Conservation (phyloP, 2,329 filamentous ascomycete species). For the Phaeosphaeria sp. region DNA sequence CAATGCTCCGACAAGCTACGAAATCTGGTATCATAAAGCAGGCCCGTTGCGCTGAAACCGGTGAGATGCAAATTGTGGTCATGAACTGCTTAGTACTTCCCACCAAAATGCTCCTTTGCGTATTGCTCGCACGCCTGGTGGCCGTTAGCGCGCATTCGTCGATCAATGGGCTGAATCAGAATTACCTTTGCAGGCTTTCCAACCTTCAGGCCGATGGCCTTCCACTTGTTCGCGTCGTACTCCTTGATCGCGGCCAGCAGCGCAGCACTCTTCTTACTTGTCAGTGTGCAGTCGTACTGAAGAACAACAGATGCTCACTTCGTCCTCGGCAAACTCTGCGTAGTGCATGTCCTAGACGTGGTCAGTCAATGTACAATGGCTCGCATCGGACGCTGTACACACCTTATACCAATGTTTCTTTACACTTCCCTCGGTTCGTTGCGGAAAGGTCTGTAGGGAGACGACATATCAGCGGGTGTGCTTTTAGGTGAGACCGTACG, state of each 20-base stretch:
- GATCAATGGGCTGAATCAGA: constrained; percentile 12
- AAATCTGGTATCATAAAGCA: constrained; percentile 49
- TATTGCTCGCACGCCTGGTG: constrained; percentile 84
- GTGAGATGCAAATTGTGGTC: constrained; percentile 48
- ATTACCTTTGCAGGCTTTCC: constrained; percentile 94
- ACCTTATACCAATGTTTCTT: constrained; percentile 99
- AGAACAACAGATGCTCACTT: constrained; percentile 63
- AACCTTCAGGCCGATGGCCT: constrained; percentile 93
- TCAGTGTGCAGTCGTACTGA: constrained; percentile 29
- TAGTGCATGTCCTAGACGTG: constrained; percentile 90
- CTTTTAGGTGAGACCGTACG: neutral
- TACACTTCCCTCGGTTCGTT: constrained; percentile 92
- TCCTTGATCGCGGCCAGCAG: constrained; percentile 95
- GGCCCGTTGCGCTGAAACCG: constrained; percentile 39
- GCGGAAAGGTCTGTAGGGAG: constrained; percentile 77
- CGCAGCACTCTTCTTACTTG: constrained; percentile 68
- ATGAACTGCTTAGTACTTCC: constrained; percentile 51
- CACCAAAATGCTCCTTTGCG: constrained; percentile 91
- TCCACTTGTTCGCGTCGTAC: constrained; percentile 99
- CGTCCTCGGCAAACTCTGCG: constrained; percentile 96
- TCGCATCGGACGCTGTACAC: constrained; percentile 28
- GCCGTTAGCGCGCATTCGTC: constrained; percentile 20
- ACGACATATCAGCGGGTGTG: constrained; percentile 23
- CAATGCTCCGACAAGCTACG: constrained; percentile 36
- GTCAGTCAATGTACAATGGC: constrained; percentile 26